Conservation (phyloP, 2,329 filamentous ascomycete species). For the Fonsecaea erecta region DNA sequence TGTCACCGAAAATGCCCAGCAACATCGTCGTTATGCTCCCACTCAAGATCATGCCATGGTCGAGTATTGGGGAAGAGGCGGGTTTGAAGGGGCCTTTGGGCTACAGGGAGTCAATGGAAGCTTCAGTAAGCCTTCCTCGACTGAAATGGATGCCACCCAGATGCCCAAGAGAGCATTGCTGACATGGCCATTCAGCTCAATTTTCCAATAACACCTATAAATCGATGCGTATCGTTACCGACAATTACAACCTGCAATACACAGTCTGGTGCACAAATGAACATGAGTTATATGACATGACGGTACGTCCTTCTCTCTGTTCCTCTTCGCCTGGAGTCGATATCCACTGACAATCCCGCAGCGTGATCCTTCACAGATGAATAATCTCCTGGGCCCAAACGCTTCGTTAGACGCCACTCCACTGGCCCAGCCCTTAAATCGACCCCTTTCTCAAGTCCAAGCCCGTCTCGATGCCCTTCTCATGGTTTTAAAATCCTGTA, state of each 20-base stretch:
- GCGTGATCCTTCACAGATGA: too few species aligned
- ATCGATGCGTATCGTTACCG: conserved; percentile 43
- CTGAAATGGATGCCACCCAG: conserved; percentile 42
- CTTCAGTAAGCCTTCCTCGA: too few species aligned
- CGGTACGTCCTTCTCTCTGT: conserved; percentile 18
- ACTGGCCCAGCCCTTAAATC: too few species aligned
- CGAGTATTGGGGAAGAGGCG: conserved; percentile 40
- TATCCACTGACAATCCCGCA: too few species aligned
- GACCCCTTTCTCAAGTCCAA: too few species aligned
- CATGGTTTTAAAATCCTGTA: conserved; percentile 47
- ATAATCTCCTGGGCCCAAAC: neutral
- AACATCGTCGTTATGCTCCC: too few species aligned
- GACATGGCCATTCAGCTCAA: too few species aligned
- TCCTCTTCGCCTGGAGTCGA: too few species aligned
- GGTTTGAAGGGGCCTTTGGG: conserved; percentile 58
- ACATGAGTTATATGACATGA: conserved; percentile 46
- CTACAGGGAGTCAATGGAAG: neutral
- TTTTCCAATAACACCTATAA: conserved; percentile 47
- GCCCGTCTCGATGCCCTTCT: conserved; percentile 46
- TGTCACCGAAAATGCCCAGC: too few species aligned
- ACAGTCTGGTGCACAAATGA: conserved; percentile 49
- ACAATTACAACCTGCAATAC: conserved; percentile 47
- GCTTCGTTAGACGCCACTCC: too few species aligned
- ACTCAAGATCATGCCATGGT: too few species aligned
- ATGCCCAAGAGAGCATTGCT: too few species aligned